These are phyloP conservation scores for Fistulinella prunicolor DNA, from an alignment of 768 basidiomycete genomes.

Conservation along the genomic window DNA sequence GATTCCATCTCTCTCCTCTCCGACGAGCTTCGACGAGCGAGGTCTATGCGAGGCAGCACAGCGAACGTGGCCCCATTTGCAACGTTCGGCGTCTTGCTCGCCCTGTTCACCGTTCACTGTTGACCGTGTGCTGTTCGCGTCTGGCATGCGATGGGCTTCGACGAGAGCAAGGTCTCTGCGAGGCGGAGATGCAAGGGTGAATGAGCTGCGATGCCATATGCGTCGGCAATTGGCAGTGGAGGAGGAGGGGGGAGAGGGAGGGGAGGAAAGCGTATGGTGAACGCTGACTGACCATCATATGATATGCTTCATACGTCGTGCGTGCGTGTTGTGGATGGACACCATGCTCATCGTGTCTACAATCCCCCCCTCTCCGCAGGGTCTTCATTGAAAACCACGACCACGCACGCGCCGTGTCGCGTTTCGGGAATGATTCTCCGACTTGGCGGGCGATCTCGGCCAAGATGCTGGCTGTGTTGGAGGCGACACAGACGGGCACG, in stretches of 20 bases:
- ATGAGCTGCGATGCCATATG: constrained; percentile 12
- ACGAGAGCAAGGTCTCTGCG: constrained; percentile 13
- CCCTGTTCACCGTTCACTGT: background rate
- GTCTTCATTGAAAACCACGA: constrained; percentile 72
- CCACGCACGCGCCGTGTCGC: constrained; percentile 58
- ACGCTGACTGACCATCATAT: no score
- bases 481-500: constrained; percentile 62
- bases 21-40: constrained; percentile 13
- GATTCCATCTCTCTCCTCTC: background rate
- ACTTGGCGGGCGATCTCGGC: constrained; percentile 57
- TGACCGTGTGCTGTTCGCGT: constrained; percentile 3
- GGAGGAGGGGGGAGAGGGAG: background rate
- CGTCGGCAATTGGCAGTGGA: background rate
- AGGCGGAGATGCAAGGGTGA: constrained; percentile 16
- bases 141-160: no score
- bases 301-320: background rate
- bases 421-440: constrained; percentile 59
- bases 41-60: constrained; percentile 20
- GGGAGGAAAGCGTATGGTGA: constrained; percentile 3
- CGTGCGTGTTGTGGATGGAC: constrained; percentile 1
- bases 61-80: background rate
- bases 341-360: constrained; percentile 12
- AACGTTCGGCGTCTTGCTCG: constrained; percentile 13
- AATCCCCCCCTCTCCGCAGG: constrained; percentile 28
- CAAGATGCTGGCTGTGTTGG: constrained; percentile 62